Evolutionary conservation across 495 filamentous ascomycete genomes (phyloP).

Genomic region (Staphylotrichum longicolle): DNA sequence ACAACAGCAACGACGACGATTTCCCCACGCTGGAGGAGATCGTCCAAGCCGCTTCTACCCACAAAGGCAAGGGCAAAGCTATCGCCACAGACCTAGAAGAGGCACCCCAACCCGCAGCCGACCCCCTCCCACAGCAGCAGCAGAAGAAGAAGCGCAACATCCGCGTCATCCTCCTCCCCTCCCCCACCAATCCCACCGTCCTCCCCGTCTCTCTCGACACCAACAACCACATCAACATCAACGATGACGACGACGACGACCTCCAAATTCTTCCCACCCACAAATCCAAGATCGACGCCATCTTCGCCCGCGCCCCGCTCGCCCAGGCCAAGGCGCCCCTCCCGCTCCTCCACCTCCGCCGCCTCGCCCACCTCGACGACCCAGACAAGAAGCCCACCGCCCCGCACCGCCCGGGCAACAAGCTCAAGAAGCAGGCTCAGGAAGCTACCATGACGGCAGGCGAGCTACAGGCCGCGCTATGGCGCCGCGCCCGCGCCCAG

Average conservation of each 20-base stretch:
- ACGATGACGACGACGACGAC: slow-evolving; percentile 33
- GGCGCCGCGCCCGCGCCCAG: slow-evolving; percentile 72
- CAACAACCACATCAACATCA: slow-evolving; percentile 18
- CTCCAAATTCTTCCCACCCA: slow-evolving; percentile 38
- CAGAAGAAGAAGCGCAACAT: slow-evolving; percentile 39
- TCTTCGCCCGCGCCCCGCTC: slow-evolving; percentile 68
- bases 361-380: slow-evolving; percentile 68
- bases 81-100: slow-evolving; percentile 30
- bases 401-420: slow-evolving; percentile 22
- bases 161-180: slow-evolving; percentile 41
- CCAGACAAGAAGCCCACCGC: slow-evolving; percentile 43
- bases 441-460: slow-evolving; percentile 59
- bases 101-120: slow-evolving; percentile 7
- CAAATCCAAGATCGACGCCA: slow-evolving; percentile 48
- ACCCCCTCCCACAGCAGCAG: background rate
- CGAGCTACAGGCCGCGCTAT: slow-evolving; percentile 65
- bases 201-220: slow-evolving; percentile 34
- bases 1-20: slow-evolving; percentile 28
- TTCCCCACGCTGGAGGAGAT: slow-evolving; percentile 38
- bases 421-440: slow-evolving; percentile 30
- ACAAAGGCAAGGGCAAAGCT: slow-evolving; percentile 59
- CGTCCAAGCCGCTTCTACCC: slow-evolving; percentile 27
- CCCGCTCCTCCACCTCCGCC: slow-evolving; percentile 65
- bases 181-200: slow-evolving; percentile 22
- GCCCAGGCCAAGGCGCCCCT: slow-evolving; percentile 57